These are phyloP conservation scores for Fusarium albosuccineum DNA, from an alignment of 2,329 filamentous ascomycete species.

Conservation along the genomic window DNA sequence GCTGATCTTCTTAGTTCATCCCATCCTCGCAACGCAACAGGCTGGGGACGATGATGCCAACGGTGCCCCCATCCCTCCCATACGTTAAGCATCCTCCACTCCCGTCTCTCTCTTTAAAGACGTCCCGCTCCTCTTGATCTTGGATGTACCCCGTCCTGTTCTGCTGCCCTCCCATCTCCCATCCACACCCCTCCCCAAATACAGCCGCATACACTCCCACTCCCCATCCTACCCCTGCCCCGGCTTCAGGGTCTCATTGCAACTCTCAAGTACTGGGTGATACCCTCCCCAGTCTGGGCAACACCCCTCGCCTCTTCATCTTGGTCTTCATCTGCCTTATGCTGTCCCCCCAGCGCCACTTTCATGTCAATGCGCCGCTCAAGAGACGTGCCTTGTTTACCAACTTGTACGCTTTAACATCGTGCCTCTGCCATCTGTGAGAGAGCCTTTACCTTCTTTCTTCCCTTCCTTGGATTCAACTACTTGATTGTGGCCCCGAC, in stretches of 20 bases:
- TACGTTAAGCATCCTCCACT: constrained; percentile 31
- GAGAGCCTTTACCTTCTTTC: constrained; percentile 23
- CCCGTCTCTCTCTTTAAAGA: constrained; percentile 29
- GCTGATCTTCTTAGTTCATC: constrained; percentile 43
- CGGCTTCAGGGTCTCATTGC: constrained; percentile 39
- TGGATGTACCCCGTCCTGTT: constrained; percentile 29
- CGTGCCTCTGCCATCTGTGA: constrained; percentile 20
- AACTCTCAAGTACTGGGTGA: constrained; percentile 41
- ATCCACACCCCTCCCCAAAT: constrained; percentile 14
- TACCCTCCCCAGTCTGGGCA: constrained; percentile 37
- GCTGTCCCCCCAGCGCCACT: constrained; percentile 37
- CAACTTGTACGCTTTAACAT: constrained; percentile 35
- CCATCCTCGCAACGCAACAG: constrained; percentile 28
- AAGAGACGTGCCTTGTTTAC: constrained; percentile 28
- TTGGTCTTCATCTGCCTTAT: constrained; percentile 37
- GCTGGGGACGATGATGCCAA: constrained; percentile 46
- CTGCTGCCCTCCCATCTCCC: constrained; percentile 19
- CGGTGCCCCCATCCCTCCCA: constrained; percentile 37
- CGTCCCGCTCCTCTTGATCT: constrained; percentile 35
- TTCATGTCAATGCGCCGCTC: constrained; percentile 39
- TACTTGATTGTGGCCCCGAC: constrained; percentile 19
- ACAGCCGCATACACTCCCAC: constrained; percentile 21
- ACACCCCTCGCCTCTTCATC: constrained; percentile 36
- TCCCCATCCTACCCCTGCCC: constrained; percentile 39
- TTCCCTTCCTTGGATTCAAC: constrained; percentile 11